Evolutionary conservation across 345 rosid species (phyloP).

Genomic region (Salix exigua): DNA sequence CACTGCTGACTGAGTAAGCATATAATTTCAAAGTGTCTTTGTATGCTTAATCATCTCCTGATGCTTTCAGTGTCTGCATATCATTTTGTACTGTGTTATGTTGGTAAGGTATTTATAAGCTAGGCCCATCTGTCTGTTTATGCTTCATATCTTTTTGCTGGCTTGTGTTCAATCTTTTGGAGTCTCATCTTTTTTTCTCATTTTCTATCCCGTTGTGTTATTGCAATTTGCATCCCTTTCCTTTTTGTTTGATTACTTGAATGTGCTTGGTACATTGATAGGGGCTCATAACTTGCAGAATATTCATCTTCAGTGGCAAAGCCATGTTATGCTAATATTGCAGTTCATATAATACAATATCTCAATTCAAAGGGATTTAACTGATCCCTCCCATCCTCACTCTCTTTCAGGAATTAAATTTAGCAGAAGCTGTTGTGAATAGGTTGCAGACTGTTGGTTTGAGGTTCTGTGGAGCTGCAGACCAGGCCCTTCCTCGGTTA

Average conservation of each 20-base stretch:
- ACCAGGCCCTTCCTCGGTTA: constrained; percentile 89
- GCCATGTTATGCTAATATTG: not conserved
- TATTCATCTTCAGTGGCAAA: not conserved
- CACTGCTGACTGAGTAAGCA: not conserved
- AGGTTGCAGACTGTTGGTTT: constrained; percentile 87
- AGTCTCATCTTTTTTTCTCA: not conserved
- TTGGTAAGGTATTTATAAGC: not conserved
- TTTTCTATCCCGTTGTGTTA: not conserved
- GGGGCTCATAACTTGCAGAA: not conserved
- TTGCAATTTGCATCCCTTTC: not conserved
- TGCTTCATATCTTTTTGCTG: not conserved
- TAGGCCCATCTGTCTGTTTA: not conserved
- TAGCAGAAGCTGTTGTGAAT: constrained; percentile 86
- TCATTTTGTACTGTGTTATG: not conserved
- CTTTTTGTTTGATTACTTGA: not conserved
- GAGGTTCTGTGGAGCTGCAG: constrained; percentile 89
- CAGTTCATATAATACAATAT: not conserved
- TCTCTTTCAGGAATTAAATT: constrained; percentile 73
- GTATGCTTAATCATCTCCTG: not conserved
- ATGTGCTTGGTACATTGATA: not conserved
- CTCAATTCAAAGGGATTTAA: not conserved
- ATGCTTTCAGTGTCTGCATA: not conserved
- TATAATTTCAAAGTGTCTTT: not conserved
- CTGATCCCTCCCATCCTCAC: not conserved
- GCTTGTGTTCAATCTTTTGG: not conserved